These are phyloP conservation scores for Eutypella sp. DNA, from an alignment of 2,329 filamentous ascomycete genomes.

Conservation along the genomic window DNA sequence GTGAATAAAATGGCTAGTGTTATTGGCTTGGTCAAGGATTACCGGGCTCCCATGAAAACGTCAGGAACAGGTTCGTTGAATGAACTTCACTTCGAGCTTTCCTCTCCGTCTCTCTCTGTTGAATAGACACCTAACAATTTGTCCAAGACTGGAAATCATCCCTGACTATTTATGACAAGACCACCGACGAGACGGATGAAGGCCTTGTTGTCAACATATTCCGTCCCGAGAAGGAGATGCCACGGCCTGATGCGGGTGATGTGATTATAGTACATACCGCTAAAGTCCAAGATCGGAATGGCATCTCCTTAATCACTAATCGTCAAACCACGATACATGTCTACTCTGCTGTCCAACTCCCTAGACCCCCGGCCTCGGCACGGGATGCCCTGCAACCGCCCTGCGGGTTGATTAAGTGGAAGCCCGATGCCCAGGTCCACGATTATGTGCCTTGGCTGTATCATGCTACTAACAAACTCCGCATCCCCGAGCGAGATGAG, in stretches of 20 bases:
- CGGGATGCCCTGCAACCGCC: slow-evolving; percentile 22
- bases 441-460: slow-evolving; percentile 45
- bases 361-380: slow-evolving; percentile 34
- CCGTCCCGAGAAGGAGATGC: slow-evolving; percentile 43
- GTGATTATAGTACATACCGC: slow-evolving; percentile 58
- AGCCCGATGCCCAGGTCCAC: slow-evolving; percentile 28
- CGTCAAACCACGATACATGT: slow-evolving; percentile 38
- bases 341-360: slow-evolving; percentile 36
- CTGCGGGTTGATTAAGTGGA: slow-evolving; percentile 3
- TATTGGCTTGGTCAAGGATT: slow-evolving; percentile 67
- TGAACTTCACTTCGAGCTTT: neutral
- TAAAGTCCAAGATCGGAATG: slow-evolving; percentile 40
- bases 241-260: slow-evolving; percentile 48
- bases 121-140: slow-evolving; percentile 6
- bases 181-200: slow-evolving; percentile 38
- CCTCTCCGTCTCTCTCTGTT: slow-evolving; percentile 1
- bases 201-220: slow-evolving; percentile 57
- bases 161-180: slow-evolving; percentile 56
- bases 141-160: slow-evolving; percentile 54
- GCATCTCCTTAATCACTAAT: slow-evolving; percentile 41
- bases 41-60: slow-evolving; percentile 47
- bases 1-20: slow-evolving; percentile 45
- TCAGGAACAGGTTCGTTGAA: slow-evolving; percentile 46
- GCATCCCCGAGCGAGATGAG: slow-evolving; percentile 36
- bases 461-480: slow-evolving; percentile 37